Conservation (phyloP, 2,329 filamentous ascomycete genomes). For the Decorospora gaudefroyi region DNA sequence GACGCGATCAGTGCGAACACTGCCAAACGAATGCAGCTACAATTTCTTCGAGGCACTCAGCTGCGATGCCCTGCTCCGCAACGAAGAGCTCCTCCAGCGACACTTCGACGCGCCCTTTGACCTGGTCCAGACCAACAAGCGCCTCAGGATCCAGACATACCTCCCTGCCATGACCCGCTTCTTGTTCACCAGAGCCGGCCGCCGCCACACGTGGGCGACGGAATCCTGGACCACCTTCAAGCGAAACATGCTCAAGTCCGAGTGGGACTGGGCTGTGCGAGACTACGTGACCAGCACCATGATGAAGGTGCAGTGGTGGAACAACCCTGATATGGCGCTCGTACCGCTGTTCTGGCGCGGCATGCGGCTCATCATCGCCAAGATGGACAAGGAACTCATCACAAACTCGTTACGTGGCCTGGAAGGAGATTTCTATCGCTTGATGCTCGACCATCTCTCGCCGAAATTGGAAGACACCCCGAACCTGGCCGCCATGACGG, state of each 20-base stretch:
- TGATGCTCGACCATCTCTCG: conserved; percentile 67
- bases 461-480: conserved; percentile 61
- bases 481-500: conserved; percentile 71
- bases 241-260: conserved; percentile 66
- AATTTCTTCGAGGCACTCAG: conserved; percentile 88
- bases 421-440: conserved; percentile 68
- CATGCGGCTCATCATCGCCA: conserved; percentile 72
- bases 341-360: conserved; percentile 81
- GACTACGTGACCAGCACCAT: conserved; percentile 72
- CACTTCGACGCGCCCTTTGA: conserved; percentile 84
- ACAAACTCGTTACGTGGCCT: conserved; percentile 77
- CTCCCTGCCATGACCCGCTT: conserved; percentile 85
- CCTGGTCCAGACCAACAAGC: conserved; percentile 75
- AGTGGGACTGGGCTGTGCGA: conserved; percentile 87
- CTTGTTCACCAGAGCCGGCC: conserved; percentile 72
- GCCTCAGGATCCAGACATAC: conserved; percentile 74
- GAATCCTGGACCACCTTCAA: conserved; percentile 69
- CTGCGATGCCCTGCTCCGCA: conserved; percentile 73
- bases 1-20: conserved; percentile 55
- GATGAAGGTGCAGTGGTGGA: conserved; percentile 61
- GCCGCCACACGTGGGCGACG: conserved; percentile 69
- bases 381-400: conserved; percentile 73
- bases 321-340: conserved; percentile 56
- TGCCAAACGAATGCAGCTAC: conserved; percentile 68
- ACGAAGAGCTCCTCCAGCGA: conserved; percentile 57